Base-by-base conservation (phyloP, 2,329 filamentous ascomycete genomes). In the Ceratocystis alfenasii region DNA sequence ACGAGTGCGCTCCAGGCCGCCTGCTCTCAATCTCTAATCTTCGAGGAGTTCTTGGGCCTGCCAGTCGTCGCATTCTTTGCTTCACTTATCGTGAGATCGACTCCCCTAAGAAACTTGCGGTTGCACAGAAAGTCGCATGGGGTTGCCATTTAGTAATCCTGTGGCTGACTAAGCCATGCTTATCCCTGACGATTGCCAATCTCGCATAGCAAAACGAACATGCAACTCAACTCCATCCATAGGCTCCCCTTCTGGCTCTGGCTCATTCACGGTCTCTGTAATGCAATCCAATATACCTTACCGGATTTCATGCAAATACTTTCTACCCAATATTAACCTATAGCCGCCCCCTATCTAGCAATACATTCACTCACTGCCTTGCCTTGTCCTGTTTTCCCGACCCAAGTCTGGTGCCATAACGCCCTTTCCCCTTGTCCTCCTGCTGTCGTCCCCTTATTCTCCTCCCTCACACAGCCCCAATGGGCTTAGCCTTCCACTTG, bases 401-500 rank as follows among this genome's bases (percentile, higher is more conserved):
- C 55, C 30, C 30, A 33, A 7, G 30, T 33, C 30, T 7, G 6
- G 30, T 33, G 30, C 30, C 55, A 59, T 36, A 22, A 1, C 48
- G 3, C 22, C 48, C 48, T 20, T 48, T 20, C 45, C 10, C 17
- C 17, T 20, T 17, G 48, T 6, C 20, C 48, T 7, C 8, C 25
- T 7, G 15, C 8, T n/a, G 28, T 30, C 20, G 25, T 41, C 36
- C 36, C 36, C 36, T 41, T 41, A 12, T 41, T 41, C 10, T 41
- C 55, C 22, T n/a, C 36, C 10, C 64, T 62, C 59, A 68, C 15
- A 67, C 60, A 44, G 68, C 65, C 5, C 68, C 68, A 22, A 69
- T 69, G 5, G 68, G 68, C 53, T 64, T 68, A 22, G 65, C 63
- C 64, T 67, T 66, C 68, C 68, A 69, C n/a, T 61, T 62, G 30